A percentile compares a stretch with the other conserved stretches of the same genome.
These are phyloP conservation scores for Syzygium aromaticum DNA, from an alignment of 345 rosid genomes.

Conservation along the genomic window DNA sequence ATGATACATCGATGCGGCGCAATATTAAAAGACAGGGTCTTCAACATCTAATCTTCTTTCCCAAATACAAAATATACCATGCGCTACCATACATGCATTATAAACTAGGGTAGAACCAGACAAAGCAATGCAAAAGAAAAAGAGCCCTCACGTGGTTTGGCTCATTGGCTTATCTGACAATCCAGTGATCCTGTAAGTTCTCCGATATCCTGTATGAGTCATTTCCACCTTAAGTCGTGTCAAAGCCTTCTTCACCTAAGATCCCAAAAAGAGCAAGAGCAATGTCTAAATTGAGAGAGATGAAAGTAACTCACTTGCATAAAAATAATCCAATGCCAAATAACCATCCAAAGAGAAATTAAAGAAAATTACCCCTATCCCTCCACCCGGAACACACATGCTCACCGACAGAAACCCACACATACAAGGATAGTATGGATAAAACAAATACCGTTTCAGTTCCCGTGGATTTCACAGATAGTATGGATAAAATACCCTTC, in stretches of 20 bases:
- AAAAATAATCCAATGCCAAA: neutral
- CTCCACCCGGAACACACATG: neutral
- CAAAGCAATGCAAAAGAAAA: neutral
- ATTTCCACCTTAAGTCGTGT: constrained; percentile 37
- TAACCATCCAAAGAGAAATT: neutral
- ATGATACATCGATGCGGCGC: neutral
- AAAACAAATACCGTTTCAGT: neutral
- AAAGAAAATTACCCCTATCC: neutral
- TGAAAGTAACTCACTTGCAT: neutral
- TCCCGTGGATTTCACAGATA: neutral
- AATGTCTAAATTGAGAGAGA: neutral
- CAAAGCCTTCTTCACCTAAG: constrained; percentile 47
- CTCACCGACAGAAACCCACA: neutral
- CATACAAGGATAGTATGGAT: neutral
- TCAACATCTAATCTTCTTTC: neutral
- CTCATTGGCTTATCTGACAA: constrained; percentile 37
- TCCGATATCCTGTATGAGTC: constrained; percentile 8
- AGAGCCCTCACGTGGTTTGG: constrained; percentile 34
- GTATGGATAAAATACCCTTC: neutral
- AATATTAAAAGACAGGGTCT: neutral
- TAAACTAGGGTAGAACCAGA: neutral
- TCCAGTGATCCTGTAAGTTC: constrained; percentile 35
- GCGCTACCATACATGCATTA: neutral
- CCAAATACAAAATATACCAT: neutral
- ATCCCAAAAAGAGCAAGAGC: neutral